Evolutionary conservation across 257 asterid species (phyloP), one percentile per base, ranked within the genome.

Genomic region (Ajuga chamaepitys): DNA sequence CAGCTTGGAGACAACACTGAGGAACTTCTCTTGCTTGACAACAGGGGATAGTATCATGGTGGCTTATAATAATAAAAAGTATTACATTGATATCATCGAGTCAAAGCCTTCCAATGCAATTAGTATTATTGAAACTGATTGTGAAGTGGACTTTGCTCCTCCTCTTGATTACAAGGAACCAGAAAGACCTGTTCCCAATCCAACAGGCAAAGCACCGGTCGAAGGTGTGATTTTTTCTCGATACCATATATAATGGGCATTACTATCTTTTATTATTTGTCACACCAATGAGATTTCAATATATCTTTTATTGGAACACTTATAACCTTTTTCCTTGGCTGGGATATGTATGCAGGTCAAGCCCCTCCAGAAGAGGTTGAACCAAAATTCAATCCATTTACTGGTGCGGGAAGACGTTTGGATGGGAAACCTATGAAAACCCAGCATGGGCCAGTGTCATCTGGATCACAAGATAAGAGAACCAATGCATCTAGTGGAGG

Each of bases 121-220:
- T 73, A 94, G 82, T 68, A 90, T 94, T 14, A 94, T 94, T 22
- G 99, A 94, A 70, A 94, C 99, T 5, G 99, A 94, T 77, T 94
- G 99, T 77, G 99, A 94, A 77, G 99, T 94, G 72, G 99, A 94
- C 81, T 94, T 94, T 68, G 96, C 99, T 68, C 99, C 99, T 65
- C 98, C 98, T 28, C 93, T 94, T 62, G 99, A 94, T 74, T 94
- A 94, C 75, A 88, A 82, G 77, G 99, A 94, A 76, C 99, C 98
- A 46, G 98, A 94, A 78, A 90, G 52, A 71, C 86, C 88, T 59
- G 72, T 77, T 7, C 41, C 93, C 41, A 44, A 68, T 57, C 72
- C 88, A 55, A 68, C 83, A 21, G 78, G 80, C 84, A 89, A 87
- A 81, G 79, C 86, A 64, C 80, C 80, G 9, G 94, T 78, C 24